Base-by-base conservation (phyloP, 352 stramenopile species). In the Phytophthora megakarya region DNA sequence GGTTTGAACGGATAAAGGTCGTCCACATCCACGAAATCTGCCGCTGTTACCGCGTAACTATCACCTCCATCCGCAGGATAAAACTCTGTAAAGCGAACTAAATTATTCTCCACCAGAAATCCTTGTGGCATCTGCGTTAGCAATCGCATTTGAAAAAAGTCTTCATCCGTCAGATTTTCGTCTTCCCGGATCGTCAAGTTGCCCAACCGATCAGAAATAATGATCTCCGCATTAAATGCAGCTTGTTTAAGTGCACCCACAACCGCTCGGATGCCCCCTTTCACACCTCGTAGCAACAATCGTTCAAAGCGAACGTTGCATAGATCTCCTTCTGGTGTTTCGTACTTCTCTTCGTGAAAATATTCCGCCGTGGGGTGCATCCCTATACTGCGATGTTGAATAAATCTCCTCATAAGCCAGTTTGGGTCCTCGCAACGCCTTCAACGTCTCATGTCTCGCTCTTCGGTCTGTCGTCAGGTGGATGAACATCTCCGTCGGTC, bases 101-200 rank as follows among this genome's bases (percentile, higher is more conserved):
- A 25, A 35, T 84, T 84, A 30, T 73, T 78, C 25, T 72, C 72
- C 25, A 80, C 50, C 3, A 78, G 42, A 21, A 69, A 43, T 2
- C 74, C 69, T 10, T 55, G 54, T 2, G 15, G 47, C 5, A 51
- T 73, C 18, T 62, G 61, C 8, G 73, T 75, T 10, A 84, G 67
- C 1, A 86, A 57, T 2, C 77, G 67, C 21, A 74, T 30, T 37
- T 86, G 75, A 12, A 70, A 70, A 9, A 73, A 67, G 16, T 73
- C 70, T 11, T 71, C 57, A 16, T 81, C 75, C 12, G 56, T 70
- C 38, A 72, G 55, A 55, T 84, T 73, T 55, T 86, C 75, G 33
- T 86, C 77, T 58, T 86, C 77, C 8, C 77, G 74, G 28, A 83
- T 80, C 30, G 74, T 86, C 18, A 86, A 69, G 30, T 81, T 66